These are phyloP conservation scores for Aspergillus ochraceoroseus DNA, from an alignment of 2,329 filamentous ascomycete species.

Conservation along the genomic window DNA sequence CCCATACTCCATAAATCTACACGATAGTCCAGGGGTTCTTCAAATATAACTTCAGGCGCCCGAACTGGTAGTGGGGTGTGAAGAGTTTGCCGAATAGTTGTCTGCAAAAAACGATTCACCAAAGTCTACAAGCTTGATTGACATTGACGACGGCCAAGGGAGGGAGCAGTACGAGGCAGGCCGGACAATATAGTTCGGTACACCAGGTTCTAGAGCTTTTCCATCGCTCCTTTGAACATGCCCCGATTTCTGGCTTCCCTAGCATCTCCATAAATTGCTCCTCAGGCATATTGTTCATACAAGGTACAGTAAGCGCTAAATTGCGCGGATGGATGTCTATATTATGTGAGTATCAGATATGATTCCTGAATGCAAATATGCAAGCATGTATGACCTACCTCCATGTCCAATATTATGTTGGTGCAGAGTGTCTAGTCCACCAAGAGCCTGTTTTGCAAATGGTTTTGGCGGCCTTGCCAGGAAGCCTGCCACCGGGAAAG, in stretches of 20 bases:
- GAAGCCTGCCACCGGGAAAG: conserved; percentile 36
- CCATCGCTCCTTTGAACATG: conserved; percentile 23
- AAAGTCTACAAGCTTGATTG: conserved; percentile 39
- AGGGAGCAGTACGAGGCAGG: conserved; percentile 14
- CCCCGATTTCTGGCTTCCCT: conserved; percentile 27
- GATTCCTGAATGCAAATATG: too few relatives aligned
- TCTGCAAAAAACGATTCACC: conserved; percentile 35
- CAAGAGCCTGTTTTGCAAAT: conserved; percentile 41
- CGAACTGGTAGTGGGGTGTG: conserved; percentile 35
- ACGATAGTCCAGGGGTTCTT: conserved; percentile 21
- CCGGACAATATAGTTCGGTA: conserved; percentile 27
- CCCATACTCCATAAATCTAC: conserved; percentile 3
- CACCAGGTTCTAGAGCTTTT: conserved; percentile 19
- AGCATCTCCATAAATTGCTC: conserved; percentile 20
- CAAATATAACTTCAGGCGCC: conserved; percentile 42
- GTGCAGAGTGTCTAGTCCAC: conserved; percentile 40
- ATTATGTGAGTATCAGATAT: too few relatives aligned
- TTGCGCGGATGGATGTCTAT: too few relatives aligned
- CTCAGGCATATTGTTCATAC: conserved; percentile 18
- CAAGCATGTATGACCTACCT: conserved; percentile 21
- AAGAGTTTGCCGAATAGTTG: conserved; percentile 25
- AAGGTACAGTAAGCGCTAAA: conserved; percentile 24
- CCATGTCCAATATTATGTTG: conserved; percentile 40
- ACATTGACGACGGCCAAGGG: conserved; percentile 14
- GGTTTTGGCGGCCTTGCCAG: conserved; percentile 40